Percentiles rank a stretch among this genome's conserved stretches.
Conservation (phyloP, 148 eudicot species). For the Spergularia marina region DNA sequence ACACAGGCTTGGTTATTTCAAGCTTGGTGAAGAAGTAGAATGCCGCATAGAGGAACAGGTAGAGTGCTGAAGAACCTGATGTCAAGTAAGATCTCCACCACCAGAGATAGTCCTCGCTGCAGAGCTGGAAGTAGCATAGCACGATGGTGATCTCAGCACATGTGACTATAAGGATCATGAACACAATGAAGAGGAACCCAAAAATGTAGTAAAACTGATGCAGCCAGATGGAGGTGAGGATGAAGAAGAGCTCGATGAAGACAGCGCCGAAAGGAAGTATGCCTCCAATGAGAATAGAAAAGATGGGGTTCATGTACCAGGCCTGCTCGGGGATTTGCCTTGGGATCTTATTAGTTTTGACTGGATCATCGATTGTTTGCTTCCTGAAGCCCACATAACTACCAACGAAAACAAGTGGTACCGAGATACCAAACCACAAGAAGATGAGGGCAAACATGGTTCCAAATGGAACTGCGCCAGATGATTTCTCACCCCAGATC, state of each 20-base stretch:
- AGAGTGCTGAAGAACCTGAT: slow-evolving; percentile 48
- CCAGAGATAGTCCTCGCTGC: slow-evolving; percentile 50
- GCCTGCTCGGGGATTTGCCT: slow-evolving; percentile 54
- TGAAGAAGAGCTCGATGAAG: slow-evolving; percentile 51
- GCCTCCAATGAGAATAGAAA: slow-evolving; percentile 48
- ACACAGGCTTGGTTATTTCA: slow-evolving; percentile 46
- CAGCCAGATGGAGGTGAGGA: slow-evolving; percentile 51
- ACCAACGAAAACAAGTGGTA: slow-evolving; percentile 45
- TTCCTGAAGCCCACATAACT: slow-evolving; percentile 42
- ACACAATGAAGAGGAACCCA: slow-evolving; percentile 45
- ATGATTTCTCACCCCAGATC: slow-evolving; percentile 51
- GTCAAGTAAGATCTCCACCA: slow-evolving; percentile 57
- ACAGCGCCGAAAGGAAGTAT: slow-evolving; percentile 51
- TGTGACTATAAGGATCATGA: slow-evolving; percentile 43
- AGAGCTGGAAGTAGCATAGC: slow-evolving; percentile 51
- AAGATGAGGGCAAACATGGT: slow-evolving; percentile 45
- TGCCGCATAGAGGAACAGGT: slow-evolving; percentile 44
- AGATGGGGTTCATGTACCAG: slow-evolving; percentile 55
- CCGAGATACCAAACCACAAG: slow-evolving; percentile 53
- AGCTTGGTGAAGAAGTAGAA: slow-evolving; percentile 58
- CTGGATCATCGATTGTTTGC: slow-evolving; percentile 40
- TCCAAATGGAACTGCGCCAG: slow-evolving; percentile 51
- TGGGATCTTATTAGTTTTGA: slow-evolving; percentile 50
- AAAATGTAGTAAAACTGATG: slow-evolving; percentile 52
- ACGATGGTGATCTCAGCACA: slow-evolving; percentile 50